These are phyloP conservation scores for Apophysomyces variabilis DNA, from an alignment of 371 early-diverging fungal species.

Conservation along the genomic window DNA sequence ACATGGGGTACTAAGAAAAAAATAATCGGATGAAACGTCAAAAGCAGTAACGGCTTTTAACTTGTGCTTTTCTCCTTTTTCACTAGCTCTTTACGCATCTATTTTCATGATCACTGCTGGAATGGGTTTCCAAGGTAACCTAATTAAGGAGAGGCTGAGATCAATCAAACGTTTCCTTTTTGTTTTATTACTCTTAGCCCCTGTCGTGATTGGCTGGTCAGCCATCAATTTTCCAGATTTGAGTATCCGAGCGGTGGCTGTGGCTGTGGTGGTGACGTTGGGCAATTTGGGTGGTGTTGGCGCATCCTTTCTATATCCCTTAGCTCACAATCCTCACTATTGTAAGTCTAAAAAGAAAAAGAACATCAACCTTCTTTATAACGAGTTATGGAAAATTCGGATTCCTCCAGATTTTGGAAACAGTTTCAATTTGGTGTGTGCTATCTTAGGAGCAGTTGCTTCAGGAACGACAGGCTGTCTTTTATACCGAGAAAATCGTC, in stretches of 20 bases:
- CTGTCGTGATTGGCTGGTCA: conserved; percentile 36
- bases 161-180: background rate
- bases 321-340: conserved; percentile 31
- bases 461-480: conserved; percentile 23
- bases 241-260: conserved; percentile 32
- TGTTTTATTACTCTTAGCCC: conserved; percentile 13
- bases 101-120: conserved; percentile 27
- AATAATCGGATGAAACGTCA: no score
- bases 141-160: background rate
- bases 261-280: conserved; percentile 29
- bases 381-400: background rate
- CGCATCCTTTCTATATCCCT: conserved; percentile 33
- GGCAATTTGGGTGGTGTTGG: conserved; percentile 36
- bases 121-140: conserved; percentile 37
- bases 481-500: conserved; percentile 25
- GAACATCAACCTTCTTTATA: no score
- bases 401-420: conserved; percentile 23
- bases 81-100: conserved; percentile 25
- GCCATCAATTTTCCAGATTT: conserved; percentile 32
- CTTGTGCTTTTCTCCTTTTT: conserved; percentile 5
- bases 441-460: conserved; percentile 15
- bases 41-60: background rate
- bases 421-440: conserved; percentile 20
- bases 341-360: conserved; percentile 14
- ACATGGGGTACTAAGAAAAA: conserved; percentile 25